Base-by-base conservation (phyloP, 495 filamentous ascomycete species). In the Aspergillus biplanus region DNA sequence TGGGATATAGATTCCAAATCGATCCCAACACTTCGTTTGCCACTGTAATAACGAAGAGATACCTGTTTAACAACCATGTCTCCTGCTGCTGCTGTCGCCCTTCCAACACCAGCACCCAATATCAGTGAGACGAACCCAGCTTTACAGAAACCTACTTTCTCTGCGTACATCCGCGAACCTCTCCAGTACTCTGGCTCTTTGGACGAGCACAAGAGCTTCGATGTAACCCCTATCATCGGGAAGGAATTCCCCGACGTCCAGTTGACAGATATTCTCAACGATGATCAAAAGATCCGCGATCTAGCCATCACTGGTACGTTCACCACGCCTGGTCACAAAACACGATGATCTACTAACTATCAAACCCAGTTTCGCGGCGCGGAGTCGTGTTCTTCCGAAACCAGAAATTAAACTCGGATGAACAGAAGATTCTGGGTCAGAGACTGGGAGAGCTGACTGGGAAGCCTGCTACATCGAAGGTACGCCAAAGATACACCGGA, bases 141-240 rank as follows among this genome's bases (percentile, higher is more conserved):
- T 18, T 0, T 21, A 3, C 56, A 48, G 39, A 58, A 47, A 4
- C 7, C 37, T 11, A 4, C 56, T n/a, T 37, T 18, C 3, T 32
- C 52, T n/a, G 32, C 37, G 5, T 33, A 56, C 33, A 50, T 59
- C 33, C 58, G 34, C 18, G 52, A 56, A 9, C 65, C 65, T 31
- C 37, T 80, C 75, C 2, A 67, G 34, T 39, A 42, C 33, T 57
- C 46, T 2, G 85, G 85, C 1, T 75, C 76, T 3, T 73, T 88
- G 3, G 71, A 68, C 21, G 47, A 65, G 18, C 61, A 52, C 37
- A 33, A 63, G 37, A 61, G 42, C 5, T 62, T 69, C 7, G 65
- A 75, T 56, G 59, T 73, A 16, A 69, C 73, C 7, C 64, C 72
- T 31, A 64, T 71, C 6, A 86, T 89, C 57, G 88, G 87, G 6